phyloP scores from a whole-genome alignment of 202 grass and related monocot genomes.

The Panicum virgatum region DNA sequence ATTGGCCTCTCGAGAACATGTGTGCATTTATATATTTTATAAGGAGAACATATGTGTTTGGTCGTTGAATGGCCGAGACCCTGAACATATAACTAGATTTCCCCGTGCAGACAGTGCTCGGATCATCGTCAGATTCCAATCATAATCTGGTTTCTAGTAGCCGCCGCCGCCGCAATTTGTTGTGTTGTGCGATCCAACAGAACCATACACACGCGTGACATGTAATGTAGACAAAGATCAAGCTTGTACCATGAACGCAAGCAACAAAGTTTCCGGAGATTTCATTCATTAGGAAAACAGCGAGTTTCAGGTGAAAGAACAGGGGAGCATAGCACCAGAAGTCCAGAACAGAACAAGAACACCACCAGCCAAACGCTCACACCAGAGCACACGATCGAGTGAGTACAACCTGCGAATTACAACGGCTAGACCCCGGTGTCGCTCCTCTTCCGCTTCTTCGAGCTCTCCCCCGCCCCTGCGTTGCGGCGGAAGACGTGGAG shows the following conservation, averaged over 20 bases:
- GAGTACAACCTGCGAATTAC: background rate
- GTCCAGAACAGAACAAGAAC: background rate
- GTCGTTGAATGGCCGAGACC: background rate
- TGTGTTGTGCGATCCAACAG: no score
- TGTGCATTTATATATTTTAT: background rate
- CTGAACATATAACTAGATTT: no score
- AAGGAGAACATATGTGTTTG: background rate
- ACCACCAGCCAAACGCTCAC: background rate
- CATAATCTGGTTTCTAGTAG: background rate
- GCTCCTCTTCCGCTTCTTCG: slow-evolving; percentile 8
- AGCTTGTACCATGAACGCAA: background rate
- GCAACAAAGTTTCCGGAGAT: background rate
- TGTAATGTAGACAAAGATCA: background rate
- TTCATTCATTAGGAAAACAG: background rate
- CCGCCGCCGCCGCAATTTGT: background rate
- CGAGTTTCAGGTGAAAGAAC: background rate
- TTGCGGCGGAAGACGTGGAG: slow-evolving; percentile 15
- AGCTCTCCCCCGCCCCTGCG: background rate
- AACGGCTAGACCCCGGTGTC: background rate
- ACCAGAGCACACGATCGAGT: background rate
- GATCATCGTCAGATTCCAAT: background rate
- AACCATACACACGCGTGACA: background rate
- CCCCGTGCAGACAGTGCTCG: background rate
- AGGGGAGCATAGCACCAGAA: background rate
- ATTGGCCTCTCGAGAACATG: background rate